phyloP scores from a whole-genome alignment of 345 rosid species.

The Salix brachista region DNA sequence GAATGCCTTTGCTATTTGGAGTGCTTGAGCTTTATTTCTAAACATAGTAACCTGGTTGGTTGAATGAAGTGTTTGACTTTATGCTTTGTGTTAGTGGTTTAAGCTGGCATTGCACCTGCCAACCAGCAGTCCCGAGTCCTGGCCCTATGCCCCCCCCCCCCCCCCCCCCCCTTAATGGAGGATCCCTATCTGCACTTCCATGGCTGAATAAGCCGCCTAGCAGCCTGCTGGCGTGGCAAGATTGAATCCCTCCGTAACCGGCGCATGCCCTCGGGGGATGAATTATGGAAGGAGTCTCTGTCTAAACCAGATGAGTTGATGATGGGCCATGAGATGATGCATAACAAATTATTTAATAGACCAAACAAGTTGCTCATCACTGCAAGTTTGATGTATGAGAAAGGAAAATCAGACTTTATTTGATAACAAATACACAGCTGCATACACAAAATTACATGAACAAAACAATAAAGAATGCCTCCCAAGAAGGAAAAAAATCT shows the following conservation, averaged over 20 bases:
- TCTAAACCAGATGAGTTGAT: background rate
- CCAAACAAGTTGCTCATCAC: background rate
- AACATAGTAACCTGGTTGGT: background rate
- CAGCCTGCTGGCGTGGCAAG: background rate
- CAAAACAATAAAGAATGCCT: background rate
- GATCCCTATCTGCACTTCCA: background rate
- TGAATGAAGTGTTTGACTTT: background rate
- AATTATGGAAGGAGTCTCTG: background rate
- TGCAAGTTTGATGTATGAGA: background rate
- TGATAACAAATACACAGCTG: background rate
- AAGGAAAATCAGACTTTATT: conserved; percentile 18
- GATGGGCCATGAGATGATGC: background rate
- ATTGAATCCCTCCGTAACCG: background rate
- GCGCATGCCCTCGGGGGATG: background rate
- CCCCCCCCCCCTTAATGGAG: background rate
- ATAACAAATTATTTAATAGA: background rate
- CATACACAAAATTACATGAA: conserved; percentile 16
- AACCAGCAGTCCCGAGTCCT: background rate
- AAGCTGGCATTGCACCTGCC: background rate
- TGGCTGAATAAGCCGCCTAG: background rate
- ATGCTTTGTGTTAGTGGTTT: background rate
- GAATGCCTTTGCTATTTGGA: background rate
- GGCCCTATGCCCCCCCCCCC: background rate
- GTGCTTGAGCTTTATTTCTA: background rate
- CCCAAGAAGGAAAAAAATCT: background rate